Percentiles rank a stretch among this genome's conserved stretches.
Evolutionary conservation across 2,329 filamentous ascomycete genomes (phyloP).

Genomic region (Pseudomassariella vexata): DNA sequence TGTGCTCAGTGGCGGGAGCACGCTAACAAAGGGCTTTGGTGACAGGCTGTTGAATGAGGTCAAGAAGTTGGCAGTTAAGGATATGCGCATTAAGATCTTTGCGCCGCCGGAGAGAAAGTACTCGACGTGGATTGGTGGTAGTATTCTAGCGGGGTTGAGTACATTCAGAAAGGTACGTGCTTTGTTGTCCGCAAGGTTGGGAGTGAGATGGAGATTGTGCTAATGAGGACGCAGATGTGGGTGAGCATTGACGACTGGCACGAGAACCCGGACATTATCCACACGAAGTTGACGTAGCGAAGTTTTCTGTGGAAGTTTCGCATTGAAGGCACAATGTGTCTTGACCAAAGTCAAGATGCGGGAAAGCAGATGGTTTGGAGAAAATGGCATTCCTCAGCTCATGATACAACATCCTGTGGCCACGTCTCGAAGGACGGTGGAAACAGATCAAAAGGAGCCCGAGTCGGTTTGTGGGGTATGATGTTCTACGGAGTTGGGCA

Average conservation of each 20-base stretch:
- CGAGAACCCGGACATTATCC: conserved; percentile 98
- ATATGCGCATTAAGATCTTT: conserved; percentile 99
- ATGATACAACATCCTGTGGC: too few relatives aligned
- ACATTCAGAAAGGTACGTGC: conserved; percentile 91
- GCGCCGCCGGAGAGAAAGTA: conserved; percentile 97
- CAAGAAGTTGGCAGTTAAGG: conserved; percentile 89
- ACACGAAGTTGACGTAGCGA: conserved; percentile 96
- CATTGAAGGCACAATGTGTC: too few relatives aligned
- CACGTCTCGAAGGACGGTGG: too few relatives aligned
- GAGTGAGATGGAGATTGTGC: too few relatives aligned
- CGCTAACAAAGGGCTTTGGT: conserved; percentile 93
- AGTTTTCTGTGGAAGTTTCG: too few relatives aligned
- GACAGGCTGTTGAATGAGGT: conserved; percentile 89
- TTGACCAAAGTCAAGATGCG: too few relatives aligned
- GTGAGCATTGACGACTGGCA: conserved; percentile 99
- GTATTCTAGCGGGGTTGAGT: conserved; percentile 91
- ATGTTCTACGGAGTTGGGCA: too few relatives aligned
- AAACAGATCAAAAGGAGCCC: too few relatives aligned
- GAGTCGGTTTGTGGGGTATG: too few relatives aligned
- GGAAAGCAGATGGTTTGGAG: too few relatives aligned
- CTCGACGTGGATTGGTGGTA: conserved; percentile 98
- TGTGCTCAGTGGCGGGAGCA: conserved; percentile 92
- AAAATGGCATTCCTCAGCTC: too few relatives aligned
- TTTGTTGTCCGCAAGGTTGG: too few relatives aligned
- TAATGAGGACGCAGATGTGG: conserved; percentile 71